A percentile compares a stretch with the other conserved stretches of the same genome.
Conservation (phyloP, 768 basidiomycete genomes). For the Phlegmacium glaucopus region DNA sequence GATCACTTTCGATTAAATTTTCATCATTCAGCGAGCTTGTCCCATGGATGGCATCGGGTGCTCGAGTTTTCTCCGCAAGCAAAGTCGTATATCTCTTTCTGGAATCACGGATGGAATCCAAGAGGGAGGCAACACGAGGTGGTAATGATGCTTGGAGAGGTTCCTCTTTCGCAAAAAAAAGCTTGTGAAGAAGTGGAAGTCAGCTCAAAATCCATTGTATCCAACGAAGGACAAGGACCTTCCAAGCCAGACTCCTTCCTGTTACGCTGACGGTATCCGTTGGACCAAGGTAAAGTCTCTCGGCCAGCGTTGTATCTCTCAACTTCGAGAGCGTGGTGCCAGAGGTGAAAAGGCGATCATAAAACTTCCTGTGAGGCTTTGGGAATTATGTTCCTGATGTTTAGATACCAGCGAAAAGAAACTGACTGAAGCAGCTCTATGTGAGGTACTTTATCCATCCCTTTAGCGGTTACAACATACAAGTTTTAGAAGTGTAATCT, state of each 20-base stretch:
- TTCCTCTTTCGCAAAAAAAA: conserved; percentile 66
- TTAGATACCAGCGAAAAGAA: conserved; percentile 1
- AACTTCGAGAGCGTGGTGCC: conserved; percentile 57
- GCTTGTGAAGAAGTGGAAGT: conserved; percentile 33
- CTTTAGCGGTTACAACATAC: conserved; percentile 1
- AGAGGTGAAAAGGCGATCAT: conserved; percentile 46
- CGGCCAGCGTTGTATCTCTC: conserved; percentile 62
- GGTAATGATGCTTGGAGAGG: conserved; percentile 56
- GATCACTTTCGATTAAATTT: conserved; percentile 26
- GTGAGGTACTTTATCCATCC: conserved; percentile 10
- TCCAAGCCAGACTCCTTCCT: conserved; percentile 86
- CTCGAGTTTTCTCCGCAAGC: conserved; percentile 67
- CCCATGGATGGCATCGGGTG: conserved; percentile 73
- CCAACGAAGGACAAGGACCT: conserved; percentile 54
- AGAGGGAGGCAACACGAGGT: conserved; percentile 29
- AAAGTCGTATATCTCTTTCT: conserved; percentile 57
- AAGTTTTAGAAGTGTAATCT: not conserved
- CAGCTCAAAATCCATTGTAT: conserved; percentile 13
- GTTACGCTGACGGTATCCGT: conserved; percentile 45
- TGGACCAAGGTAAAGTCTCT: conserved; percentile 48
- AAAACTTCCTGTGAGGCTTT: conserved; percentile 32
- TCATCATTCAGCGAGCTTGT: conserved; percentile 19
- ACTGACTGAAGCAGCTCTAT: conserved; percentile 19
- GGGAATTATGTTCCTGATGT: conserved; percentile 7
- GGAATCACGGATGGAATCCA: conserved; percentile 41